Base-by-base conservation (phyloP, 768 basidiomycete genomes). In the Leccinum boreale region DNA sequence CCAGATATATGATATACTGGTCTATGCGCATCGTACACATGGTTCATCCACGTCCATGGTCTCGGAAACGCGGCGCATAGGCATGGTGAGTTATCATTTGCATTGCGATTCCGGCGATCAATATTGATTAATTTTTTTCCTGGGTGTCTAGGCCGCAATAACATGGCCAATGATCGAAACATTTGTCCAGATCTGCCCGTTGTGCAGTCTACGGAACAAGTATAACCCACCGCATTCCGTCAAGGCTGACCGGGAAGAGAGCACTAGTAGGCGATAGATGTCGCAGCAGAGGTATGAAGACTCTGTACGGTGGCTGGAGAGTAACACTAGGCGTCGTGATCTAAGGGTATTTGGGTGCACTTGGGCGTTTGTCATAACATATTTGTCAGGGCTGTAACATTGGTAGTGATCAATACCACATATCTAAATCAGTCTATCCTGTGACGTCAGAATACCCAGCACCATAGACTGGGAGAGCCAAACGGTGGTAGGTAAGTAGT, bases 121-220 rank as follows among this genome's bases (percentile, higher is more conserved):
- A 42, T 42, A n/a, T 42, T 12, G 4, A 44, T 44, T 9, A 1
- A 17, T 9, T 39, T 39, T 52, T 53, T 50, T 55, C 46, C 57
- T 24, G 58, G 33, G 29, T 51, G 42, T n/a, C n/a, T 47, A 89
- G 87, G 80, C 85, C 26, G 77, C 76, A 23, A 80, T 89, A 55
- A 87, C 86, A 8, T 89, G 85, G 86, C 84, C 87, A 4, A 89
- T 89, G 84, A 78, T 82, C 5, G 87, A 89, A 67, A 79, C 83
- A 36, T 89, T 88, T 70, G 74, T 79, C 42, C 79, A 79, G 31
- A 70, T 87, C 44, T 89, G 87, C 62, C 87, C 86, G 0, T 58
- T 78, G 21, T 81, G 79, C 70, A 81, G 74, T 58, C 58, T 77
- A 50, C 75, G 79, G 61, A 73, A 69, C 55, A 80, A 79, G 60